Base-by-base conservation (phyloP, 345 rosid species). In the Cardamine chenopodiifolia region DNA sequence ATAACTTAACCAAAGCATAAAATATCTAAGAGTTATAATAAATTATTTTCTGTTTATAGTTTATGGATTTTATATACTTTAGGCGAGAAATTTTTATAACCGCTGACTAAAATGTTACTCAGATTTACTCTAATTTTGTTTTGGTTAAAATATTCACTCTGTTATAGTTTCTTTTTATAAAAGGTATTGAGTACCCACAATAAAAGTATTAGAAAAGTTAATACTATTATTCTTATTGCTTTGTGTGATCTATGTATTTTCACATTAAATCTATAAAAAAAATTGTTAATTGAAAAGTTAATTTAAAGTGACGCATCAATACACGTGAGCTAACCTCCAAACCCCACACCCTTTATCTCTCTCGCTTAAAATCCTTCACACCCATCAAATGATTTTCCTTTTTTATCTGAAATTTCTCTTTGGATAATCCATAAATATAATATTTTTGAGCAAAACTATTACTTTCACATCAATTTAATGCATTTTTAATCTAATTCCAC, bases 281-380 rank as follows among this genome's bases (percentile, higher is more conserved):
- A 13, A 28, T 6, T 12, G 1, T 18, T 50, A 56, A 55, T n/a
- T 56, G 42, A 29, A 65, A 78, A 58, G 73, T 75, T 73, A 40
- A 47, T 75, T 73, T 58, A 75, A 39, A 69, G 35, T 7, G 62
- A 70, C 77, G 76, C 76, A 82, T 85, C 83, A 67, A 76, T 82
- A 80, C 92, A 92, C 96, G 96, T 90, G 96, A 92, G 83, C 88
- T 80, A 92, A 88, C 94, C 86, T 86, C 92, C 81, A 81, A 53
- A 60, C 68, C 59, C 85, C 84, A 82, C 86, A 63, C 83, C 73
- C 82, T 80, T 79, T 80, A 44, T 77, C 86, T 77, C 78, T 65
- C 79, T 66, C 77, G 60, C 85, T 83, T 79, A 80, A 78, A 63
- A 71, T 71, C 49, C 23, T 56, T 79, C 79, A 76, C 79, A 79